Percentiles rank a stretch among this genome's conserved stretches.
Conservation (phyloP, 2,329 filamentous ascomycete species). For the Monilinia vaccinii-corymbosi region DNA sequence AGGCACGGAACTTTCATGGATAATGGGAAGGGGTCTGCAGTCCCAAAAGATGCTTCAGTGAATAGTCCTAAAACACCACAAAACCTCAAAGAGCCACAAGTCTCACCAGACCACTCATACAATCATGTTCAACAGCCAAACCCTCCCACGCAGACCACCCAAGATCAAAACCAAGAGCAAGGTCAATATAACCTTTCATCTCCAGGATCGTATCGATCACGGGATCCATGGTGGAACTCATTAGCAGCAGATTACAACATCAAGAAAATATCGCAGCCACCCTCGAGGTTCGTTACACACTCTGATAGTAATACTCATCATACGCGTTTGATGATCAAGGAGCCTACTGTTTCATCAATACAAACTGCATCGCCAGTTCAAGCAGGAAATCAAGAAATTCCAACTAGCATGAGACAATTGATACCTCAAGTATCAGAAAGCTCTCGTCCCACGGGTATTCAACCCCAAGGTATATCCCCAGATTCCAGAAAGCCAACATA, state of each 20-base stretch:
- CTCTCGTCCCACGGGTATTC: not conserved
- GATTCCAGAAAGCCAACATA: not conserved
- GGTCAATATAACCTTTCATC: not conserved
- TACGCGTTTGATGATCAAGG: not conserved
- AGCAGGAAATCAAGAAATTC: not conserved
- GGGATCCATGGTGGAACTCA: constrained; percentile 4
- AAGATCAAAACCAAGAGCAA: not conserved
- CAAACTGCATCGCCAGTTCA: not conserved
- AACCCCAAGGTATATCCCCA: not conserved
- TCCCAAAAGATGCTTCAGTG: not conserved
- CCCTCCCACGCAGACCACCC: not conserved
- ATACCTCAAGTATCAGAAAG: not conserved
- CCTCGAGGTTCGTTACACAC: not conserved
- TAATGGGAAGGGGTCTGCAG: not conserved
- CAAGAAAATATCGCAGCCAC: not conserved
- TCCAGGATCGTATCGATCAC: not conserved
- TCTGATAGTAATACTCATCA: not conserved
- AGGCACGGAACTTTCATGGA: not conserved
- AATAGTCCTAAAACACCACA: not conserved
- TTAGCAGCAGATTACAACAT: not conserved
- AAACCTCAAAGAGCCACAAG: not conserved
- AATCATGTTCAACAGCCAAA: not conserved
- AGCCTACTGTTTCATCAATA: not conserved
- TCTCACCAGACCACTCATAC: not conserved
- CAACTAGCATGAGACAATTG: not conserved